phyloP scores from a whole-genome alignment of 163 green algal species.

The Chlamydomonas reinhardtii region DNA sequence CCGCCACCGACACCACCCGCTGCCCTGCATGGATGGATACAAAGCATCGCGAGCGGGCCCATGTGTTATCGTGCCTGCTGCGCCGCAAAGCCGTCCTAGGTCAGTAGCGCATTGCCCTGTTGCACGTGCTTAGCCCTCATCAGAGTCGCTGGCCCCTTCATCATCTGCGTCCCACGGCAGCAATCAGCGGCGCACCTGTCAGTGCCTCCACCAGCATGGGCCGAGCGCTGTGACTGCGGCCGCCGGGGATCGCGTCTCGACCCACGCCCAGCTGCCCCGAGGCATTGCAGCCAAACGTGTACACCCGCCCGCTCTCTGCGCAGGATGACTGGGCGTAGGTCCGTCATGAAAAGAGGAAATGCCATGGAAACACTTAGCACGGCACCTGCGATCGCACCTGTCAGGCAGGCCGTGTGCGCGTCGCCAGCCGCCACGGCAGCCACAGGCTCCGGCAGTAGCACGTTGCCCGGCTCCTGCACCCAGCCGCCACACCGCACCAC shows the following conservation, averaged over 20 bases:
- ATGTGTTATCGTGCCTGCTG: too few relatives aligned
- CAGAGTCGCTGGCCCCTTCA: too few relatives aligned
- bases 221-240: background rate
- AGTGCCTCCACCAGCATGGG: constrained; percentile 4
- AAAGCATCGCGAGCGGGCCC: too few relatives aligned
- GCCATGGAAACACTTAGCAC: background rate
- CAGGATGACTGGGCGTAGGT: too few relatives aligned
- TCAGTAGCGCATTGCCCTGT: too few relatives aligned
- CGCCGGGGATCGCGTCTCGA: background rate
- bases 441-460: constrained; percentile 13
- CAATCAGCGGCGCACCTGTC: background rate
- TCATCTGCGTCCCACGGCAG: background rate
- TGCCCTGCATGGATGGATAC: background rate
- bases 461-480: background rate
- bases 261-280: background rate
- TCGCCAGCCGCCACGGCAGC: background rate
- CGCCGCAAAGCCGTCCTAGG: too few relatives aligned
- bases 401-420: constrained; percentile 8
- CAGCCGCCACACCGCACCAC: too few relatives aligned
- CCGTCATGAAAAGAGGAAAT: too few relatives aligned
- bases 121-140: too few relatives aligned
- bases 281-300: background rate
- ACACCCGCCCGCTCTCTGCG: constrained; percentile 15
- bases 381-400: background rate
- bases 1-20: background rate